These are phyloP conservation scores for Cercospora sp. DNA, from an alignment of 2,329 filamentous ascomycete species.

Conservation along the genomic window DNA sequence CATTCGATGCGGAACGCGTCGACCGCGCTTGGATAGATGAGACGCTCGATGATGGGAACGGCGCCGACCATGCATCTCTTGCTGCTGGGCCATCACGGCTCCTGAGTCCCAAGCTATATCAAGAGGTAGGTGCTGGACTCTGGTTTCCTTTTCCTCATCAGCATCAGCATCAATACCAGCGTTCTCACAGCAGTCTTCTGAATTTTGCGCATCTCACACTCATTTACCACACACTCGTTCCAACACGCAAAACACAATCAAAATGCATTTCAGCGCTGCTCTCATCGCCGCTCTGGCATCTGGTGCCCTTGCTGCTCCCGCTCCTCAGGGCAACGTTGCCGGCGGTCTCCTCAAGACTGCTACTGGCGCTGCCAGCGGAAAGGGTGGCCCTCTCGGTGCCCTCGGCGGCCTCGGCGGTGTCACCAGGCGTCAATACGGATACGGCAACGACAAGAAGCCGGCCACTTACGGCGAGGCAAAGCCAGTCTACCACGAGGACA, in stretches of 20 bases:
- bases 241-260: slow-evolving; percentile 2
- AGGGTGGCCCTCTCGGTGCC: not conserved
- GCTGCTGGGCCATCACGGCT: not conserved
- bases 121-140: not conserved
- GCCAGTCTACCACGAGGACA: not conserved
- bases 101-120: not conserved
- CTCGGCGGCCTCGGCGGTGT: not conserved
- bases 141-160: not conserved
- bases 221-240: not conserved
- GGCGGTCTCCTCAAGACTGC: not conserved
- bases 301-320: not conserved
- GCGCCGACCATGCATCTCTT: not conserved
- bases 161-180: slow-evolving; percentile 1
- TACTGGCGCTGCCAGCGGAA: not conserved
- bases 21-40: slow-evolving; percentile 7
- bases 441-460: not conserved
- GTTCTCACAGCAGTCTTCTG: not conserved
- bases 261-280: slow-evolving; percentile 9
- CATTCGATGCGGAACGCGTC: not conserved
- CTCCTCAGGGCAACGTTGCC: not conserved
- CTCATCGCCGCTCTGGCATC: slow-evolving; percentile 12
- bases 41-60: not conserved
- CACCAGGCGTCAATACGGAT: not conserved
- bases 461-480: not conserved
- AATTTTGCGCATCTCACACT: not conserved